Conservation (phyloP, 2,329 filamentous ascomycete genomes). For the Fusarium sororula region DNA sequence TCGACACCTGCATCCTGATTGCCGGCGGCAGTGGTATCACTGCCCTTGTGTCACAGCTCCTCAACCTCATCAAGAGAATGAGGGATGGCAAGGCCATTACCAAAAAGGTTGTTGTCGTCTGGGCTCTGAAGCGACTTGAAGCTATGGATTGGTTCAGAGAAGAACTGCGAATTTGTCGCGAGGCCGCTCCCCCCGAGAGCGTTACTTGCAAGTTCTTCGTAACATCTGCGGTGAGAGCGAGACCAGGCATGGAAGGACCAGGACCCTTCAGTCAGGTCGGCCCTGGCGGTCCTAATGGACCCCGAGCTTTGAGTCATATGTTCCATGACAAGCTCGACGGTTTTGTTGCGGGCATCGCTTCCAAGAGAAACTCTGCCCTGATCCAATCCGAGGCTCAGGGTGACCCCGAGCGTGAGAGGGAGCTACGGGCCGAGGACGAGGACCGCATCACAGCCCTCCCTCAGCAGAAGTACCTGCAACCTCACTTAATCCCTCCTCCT, state of each 20-base stretch:
- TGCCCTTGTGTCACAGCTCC: constrained; percentile 87
- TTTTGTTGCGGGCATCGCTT: constrained; percentile 85
- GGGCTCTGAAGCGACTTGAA: constrained; percentile 89
- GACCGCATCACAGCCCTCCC: constrained; percentile 86
- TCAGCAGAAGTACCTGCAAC: constrained; percentile 70
- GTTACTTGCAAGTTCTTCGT: constrained; percentile 96
- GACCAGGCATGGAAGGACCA: constrained; percentile 51
- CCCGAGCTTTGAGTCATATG: constrained; percentile 73
- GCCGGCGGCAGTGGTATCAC: constrained; percentile 96
- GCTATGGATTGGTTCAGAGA: constrained; percentile 98
- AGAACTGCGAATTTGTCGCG: constrained; percentile 89
- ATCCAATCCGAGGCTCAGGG: constrained; percentile 85
- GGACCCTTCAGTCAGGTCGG: constrained; percentile 51
- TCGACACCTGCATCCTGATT: constrained; percentile 92
- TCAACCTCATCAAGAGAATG: constrained; percentile 97
- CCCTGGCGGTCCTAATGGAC: constrained; percentile 34
- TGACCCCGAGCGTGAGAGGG: constrained; percentile 79
- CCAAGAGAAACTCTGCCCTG: constrained; percentile 84
- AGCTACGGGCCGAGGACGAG: constrained; percentile 83
- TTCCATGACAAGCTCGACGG: constrained; percentile 90
- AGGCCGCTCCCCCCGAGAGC: constrained; percentile 86
- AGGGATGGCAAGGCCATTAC: constrained; percentile 94
- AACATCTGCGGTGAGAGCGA: constrained; percentile 68
- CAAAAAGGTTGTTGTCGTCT: constrained; percentile 89
- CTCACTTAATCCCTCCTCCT: constrained; percentile 51